Base-by-base conservation (phyloP, 306 rosid genomes). In the Ammopiptanthus mongolicus region DNA sequence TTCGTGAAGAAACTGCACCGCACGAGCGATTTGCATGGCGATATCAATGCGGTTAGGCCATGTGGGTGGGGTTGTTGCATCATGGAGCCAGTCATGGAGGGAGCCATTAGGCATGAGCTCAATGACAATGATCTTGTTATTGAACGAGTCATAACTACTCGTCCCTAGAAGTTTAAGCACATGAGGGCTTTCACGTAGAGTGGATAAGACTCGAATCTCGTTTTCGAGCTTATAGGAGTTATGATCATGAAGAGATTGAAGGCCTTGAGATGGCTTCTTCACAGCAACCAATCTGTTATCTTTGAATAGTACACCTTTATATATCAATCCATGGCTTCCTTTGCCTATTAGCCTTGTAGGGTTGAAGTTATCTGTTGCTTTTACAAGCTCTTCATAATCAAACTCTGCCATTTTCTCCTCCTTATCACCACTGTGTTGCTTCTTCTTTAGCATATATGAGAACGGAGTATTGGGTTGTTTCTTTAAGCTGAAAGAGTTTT, bases 291-390 rank as follows among this genome's bases (percentile, higher is more conserved):
- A 17, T 0, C 17, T 57, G 41, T 74, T n/a, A 51, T 74, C 55
- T 13, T 64, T 61, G 28, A 25, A 5, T 33, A 85, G 52, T 2
- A 21, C 14, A 13, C 73, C 95, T 69, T 72, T 78, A 69, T 74
- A 87, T 1, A 89, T 88, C 39, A 23, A 75, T 6, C 95, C 91
- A 50, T 87, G 91, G 78, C 90, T 83, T 73, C 95, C 95, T 84
- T 76, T 90, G 6, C 96, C 92, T 3, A 87, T 47, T 8, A 87
- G 65, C 31, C 19, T 80, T 2, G 66, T 28, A 0, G 82, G 57
- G 61, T 86, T 80, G 81, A 87, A 90, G 11, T 77, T 77, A 11
- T 79, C 80, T 2, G 91, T 90, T 17, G 84, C 86, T 34, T 77
- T 62, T 2, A 79, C 78, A 19, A 90, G 64, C 51, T 86, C 86